These are phyloP conservation scores for Sarocladium oryzae DNA, from an alignment of 2,329 filamentous ascomycete genomes.

Conservation along the genomic window DNA sequence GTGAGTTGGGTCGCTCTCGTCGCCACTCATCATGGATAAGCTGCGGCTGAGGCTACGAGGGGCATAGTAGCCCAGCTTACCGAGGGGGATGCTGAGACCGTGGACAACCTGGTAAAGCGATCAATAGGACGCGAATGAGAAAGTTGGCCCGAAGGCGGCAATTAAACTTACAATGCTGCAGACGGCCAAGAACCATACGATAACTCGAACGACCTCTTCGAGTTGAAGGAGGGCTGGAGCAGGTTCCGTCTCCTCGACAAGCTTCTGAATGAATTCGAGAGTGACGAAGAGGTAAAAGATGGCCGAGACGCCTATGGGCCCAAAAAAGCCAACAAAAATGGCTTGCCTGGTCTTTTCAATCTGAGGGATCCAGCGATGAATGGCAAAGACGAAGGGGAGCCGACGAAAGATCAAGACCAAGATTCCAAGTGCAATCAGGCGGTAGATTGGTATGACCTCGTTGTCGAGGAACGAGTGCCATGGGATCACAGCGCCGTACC, in stretches of 20 bases:
- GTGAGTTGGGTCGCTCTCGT: constrained; percentile 7
- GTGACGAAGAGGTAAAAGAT: constrained; percentile 85
- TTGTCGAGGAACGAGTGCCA: constrained; percentile 67
- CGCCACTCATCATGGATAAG: constrained; percentile 9
- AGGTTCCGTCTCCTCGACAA: constrained; percentile 47
- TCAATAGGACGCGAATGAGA: background rate
- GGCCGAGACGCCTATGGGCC: constrained; percentile 83
- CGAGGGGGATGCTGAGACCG: constrained; percentile 73
- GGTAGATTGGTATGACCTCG: constrained; percentile 63
- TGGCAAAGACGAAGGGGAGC: constrained; percentile 65
- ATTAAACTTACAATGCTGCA: constrained; percentile 66
- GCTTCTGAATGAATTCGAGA: constrained; percentile 60
- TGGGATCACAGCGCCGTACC: constrained; percentile 81
- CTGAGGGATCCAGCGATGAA: constrained; percentile 72
- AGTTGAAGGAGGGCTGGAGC: constrained; percentile 61
- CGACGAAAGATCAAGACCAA: constrained; percentile 72
- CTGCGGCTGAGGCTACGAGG: constrained; percentile 49
- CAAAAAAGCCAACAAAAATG: constrained; percentile 86
- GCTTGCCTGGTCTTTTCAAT: constrained; percentile 70
- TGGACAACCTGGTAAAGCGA: constrained; percentile 53
- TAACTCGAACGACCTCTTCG: constrained; percentile 58
- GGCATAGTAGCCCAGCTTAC: constrained; percentile 57
- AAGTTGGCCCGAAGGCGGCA: too few relatives aligned
- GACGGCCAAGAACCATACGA: constrained; percentile 81
- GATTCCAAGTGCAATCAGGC: constrained; percentile 67